These are phyloP conservation scores for Candida gigantensis DNA, from an alignment of 1,139 yeast genomes.

Conservation along the genomic window DNA sequence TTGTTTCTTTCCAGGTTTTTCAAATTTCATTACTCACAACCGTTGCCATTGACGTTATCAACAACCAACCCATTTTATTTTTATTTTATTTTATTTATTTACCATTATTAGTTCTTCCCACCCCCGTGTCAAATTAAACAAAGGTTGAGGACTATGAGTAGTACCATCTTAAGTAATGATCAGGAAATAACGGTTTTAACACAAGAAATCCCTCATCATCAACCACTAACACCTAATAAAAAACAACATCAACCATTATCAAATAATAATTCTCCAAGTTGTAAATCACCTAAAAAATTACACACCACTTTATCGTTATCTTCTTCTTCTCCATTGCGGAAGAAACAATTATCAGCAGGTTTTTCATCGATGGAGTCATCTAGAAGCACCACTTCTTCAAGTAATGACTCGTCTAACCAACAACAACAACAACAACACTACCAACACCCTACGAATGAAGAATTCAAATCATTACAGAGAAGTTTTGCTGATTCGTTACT, in stretches of 20 bases:
- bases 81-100: too few species aligned
- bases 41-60: too few species aligned
- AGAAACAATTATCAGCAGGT: conserved; percentile 4
- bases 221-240: conserved; percentile 4
- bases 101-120: too few species aligned
- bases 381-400: neutral
- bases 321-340: conserved; percentile 9
- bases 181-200: conserved; percentile 10
- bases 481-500: conserved; percentile 31
- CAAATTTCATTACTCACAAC: too few species aligned
- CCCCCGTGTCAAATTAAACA: too few species aligned
- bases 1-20: too few species aligned
- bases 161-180: conserved; percentile 7
- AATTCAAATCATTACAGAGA: conserved; percentile 23
- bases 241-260: conserved; percentile 5
- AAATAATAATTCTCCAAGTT: conserved; percentile 5
- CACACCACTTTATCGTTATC: too few species aligned
- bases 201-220: conserved; percentile 4
- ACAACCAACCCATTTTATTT: too few species aligned
- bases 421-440: conserved; percentile 2
- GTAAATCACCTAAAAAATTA: conserved; percentile 6
- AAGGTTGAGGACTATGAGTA: too few species aligned
- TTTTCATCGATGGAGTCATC: conserved; percentile 2
- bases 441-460: conserved; percentile 11
- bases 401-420: too few species aligned